These are phyloP conservation scores for Grammothele lineata DNA, from an alignment of 768 basidiomycete species.

Conservation along the genomic window DNA sequence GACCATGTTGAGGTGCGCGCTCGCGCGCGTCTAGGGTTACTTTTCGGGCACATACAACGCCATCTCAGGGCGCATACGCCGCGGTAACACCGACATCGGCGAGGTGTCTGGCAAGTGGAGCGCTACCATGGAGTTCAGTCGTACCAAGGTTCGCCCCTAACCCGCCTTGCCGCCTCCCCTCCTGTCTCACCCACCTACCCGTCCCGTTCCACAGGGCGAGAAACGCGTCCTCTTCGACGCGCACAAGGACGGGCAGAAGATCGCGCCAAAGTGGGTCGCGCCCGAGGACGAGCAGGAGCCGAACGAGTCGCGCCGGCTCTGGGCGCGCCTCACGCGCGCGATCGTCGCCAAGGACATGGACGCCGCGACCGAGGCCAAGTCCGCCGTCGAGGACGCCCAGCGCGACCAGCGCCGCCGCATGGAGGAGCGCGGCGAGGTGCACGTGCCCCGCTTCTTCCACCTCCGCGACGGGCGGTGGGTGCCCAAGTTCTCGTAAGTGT, in stretches of 20 bases:
- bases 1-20: too few species aligned
- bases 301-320: conserved; percentile 89
- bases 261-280: conserved; percentile 79
- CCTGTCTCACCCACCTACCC: background rate
- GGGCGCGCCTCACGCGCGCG: conserved; percentile 80
- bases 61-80: conserved; percentile 75
- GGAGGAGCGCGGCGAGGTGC: conserved; percentile 67
- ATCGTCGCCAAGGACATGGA: conserved; percentile 91
- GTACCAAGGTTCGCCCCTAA: conserved; percentile 46
- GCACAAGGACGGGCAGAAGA: conserved; percentile 62
- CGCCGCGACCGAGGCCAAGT: conserved; percentile 87
- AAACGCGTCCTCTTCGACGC: conserved; percentile 86
- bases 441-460: conserved; percentile 81
- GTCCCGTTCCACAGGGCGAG: conserved; percentile 31
- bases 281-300: conserved; percentile 85
- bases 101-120: conserved; percentile 92
- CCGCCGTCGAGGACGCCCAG: conserved; percentile 87
- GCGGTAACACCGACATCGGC: conserved; percentile 61
- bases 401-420: conserved; percentile 70
- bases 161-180: background rate
- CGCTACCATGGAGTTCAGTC: conserved; percentile 82
- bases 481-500: conserved; percentile 71
- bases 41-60: conserved; percentile 97
- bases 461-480: conserved; percentile 74
- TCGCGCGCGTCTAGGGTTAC: conserved; percentile 76